These are phyloP conservation scores for Exophiala mesophila DNA, from an alignment of 2,329 filamentous ascomycete species.

Conservation along the genomic window DNA sequence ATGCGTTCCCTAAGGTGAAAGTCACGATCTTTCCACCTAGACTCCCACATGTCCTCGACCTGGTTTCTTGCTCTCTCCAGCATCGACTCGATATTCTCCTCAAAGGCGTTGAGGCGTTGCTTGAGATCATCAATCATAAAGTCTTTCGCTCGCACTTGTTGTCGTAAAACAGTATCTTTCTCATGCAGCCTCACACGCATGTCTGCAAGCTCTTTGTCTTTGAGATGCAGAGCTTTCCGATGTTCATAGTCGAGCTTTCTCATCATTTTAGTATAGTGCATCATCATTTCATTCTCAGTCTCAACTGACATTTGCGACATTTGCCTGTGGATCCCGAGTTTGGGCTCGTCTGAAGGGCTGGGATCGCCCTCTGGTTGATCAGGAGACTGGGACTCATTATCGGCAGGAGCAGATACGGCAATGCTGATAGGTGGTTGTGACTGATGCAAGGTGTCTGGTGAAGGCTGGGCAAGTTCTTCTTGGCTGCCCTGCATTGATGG, in stretches of 20 bases:
- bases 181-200: slow-evolving; percentile 30
- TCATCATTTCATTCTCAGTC: slow-evolving; percentile 28
- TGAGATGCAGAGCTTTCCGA: slow-evolving; percentile 28
- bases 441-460: slow-evolving; percentile 8
- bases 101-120: slow-evolving; percentile 22
- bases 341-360: too few relatives aligned
- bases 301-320: too few relatives aligned
- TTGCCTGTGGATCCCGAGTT: too few relatives aligned
- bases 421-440: too few relatives aligned
- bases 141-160: slow-evolving; percentile 30
- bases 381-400: too few relatives aligned
- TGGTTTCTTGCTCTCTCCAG: slow-evolving; percentile 32
- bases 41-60: slow-evolving; percentile 34
- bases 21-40: slow-evolving; percentile 33
- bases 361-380: too few relatives aligned
- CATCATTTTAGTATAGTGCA: slow-evolving; percentile 31
- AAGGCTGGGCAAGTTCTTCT: too few relatives aligned
- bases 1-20: slow-evolving; percentile 22
- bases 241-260: slow-evolving; percentile 31
- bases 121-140: slow-evolving; percentile 30
- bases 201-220: slow-evolving; percentile 29
- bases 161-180: slow-evolving; percentile 30
- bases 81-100: slow-evolving; percentile 24
- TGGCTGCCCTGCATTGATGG: too few relatives aligned
- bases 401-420: too few relatives aligned